Evolutionary conservation across 2,329 filamentous ascomycete genomes (phyloP).

Genomic region (Teratosphaeria pseudoeucalypti): DNA sequence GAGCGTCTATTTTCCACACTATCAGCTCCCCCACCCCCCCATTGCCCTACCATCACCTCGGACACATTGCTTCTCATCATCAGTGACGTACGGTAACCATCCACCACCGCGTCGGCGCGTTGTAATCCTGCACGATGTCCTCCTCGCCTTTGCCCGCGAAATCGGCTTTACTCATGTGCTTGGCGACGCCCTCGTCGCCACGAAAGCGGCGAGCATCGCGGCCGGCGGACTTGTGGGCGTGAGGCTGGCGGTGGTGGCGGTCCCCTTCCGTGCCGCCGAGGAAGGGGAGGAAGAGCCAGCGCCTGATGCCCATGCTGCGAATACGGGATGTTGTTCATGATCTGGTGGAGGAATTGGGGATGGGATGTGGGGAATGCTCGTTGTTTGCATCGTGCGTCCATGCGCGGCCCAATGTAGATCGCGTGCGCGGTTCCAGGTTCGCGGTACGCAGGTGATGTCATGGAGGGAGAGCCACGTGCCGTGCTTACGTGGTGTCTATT

Average conservation of each 20-base stretch:
- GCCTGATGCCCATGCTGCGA: constrained; percentile 2
- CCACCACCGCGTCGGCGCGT: constrained; percentile 5
- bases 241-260: background rate
- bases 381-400: no score
- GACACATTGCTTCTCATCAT: background rate
- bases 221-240: background rate
- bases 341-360: no score
- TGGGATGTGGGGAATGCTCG: no score
- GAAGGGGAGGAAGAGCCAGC: constrained; percentile 6
- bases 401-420: no score
- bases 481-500: no score
- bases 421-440: no score
- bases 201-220: background rate
- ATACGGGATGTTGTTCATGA: no score
- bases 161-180: constrained; percentile 2
- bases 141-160: constrained; percentile 5
- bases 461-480: no score
- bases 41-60: no score
- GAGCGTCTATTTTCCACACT: background rate
- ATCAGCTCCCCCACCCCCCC: no score
- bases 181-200: background rate
- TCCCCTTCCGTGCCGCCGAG: background rate
- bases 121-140: constrained; percentile 5
- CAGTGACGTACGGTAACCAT: background rate
- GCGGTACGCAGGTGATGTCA: no score